Evolutionary conservation across 2,329 filamentous ascomycete species (phyloP), one percentile per base, ranked within the genome.

Genomic region (Cercospora canescens): DNA sequence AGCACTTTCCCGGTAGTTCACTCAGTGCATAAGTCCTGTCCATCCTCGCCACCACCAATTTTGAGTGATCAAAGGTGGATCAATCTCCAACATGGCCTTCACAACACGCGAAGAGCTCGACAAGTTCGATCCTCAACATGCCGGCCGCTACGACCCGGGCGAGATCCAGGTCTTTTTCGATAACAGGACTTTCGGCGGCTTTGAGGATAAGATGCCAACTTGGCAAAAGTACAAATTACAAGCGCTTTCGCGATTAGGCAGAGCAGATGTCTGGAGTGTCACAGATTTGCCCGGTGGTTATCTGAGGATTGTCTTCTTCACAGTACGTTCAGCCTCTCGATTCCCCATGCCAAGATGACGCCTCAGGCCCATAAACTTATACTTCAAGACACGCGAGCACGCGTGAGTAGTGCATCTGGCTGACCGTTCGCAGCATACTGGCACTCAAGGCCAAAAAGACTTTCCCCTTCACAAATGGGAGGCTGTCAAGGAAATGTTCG

Each of bases 401-500:
- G 28, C 16, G 12, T 24, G 14, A 5, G 18, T 6, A 11, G 30
- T 11, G n/a, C 18, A 24, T n/a, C 16, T 35, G 9, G 45, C 60
- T 67, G 24, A 68, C 48, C 30, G 9, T 2, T 24, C n/a, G 45
- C 65, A 77, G 75, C 73, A 75, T 67, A 70, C 69, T 57, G 76
- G 76, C 52, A 69, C 65, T 18, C 70, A 75, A 62, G 76, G 76
- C 60, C 50, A 63, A 50, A 72, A 74, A 66, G 74, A 76, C 61
- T 77, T 71, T 57, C 73, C 73, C 2, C 66, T 77, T 4, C 69
- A 72, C 60, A 68, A 72, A 56, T 70, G 69, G 58, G 68, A 69
- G 54, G 70, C 73, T 0, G 76, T 77, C 9, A 73, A 74, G 55
- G 74, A 76, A 16, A 76, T 76, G 74, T 76, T 75, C 65, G 73